phyloP scores from a whole-genome alignment of 305 asterid genomes.

The Lippia alba region DNA sequence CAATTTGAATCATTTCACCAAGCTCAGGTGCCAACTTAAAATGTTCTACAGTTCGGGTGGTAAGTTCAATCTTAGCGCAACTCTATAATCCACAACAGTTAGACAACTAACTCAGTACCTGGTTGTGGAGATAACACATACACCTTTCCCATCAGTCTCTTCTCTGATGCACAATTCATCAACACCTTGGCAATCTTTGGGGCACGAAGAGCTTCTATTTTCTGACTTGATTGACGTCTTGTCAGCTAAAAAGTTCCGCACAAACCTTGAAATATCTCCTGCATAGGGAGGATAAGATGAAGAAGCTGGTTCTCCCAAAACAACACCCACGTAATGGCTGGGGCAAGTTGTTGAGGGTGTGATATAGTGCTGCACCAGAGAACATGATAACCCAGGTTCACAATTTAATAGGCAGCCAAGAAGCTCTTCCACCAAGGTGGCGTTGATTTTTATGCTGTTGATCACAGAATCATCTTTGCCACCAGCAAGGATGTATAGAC shows the following conservation, averaged over 20 bases:
- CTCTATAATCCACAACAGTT: neutral
- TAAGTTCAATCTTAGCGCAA: neutral
- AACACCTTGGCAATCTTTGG: conserved; percentile 65
- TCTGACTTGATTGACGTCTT: conserved; percentile 70
- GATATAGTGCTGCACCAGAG: conserved; percentile 73
- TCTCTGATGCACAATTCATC: conserved; percentile 70
- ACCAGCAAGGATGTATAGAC: conserved; percentile 79
- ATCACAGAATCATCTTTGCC: conserved; percentile 54
- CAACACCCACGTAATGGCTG: conserved; percentile 85
- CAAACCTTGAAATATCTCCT: conserved; percentile 84
- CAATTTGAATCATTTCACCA: too few species aligned
- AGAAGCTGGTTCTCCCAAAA: conserved; percentile 79
- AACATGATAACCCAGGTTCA: conserved; percentile 88
- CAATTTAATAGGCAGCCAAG: conserved; percentile 77
- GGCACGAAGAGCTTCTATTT: conserved; percentile 64
- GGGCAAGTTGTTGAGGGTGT: conserved; percentile 82
- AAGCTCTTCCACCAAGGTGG: conserved; percentile 83
- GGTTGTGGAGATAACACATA: conserved; percentile 81
- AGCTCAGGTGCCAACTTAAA: too few species aligned
- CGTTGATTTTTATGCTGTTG: conserved; percentile 59
- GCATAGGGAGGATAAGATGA: conserved; percentile 61
- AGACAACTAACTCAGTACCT: conserved; percentile 52
- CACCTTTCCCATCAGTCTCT: conserved; percentile 80
- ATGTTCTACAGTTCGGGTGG: too few species aligned
- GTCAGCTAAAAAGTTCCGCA: conserved; percentile 88